Base-by-base conservation (phyloP, 495 filamentous ascomycete species). In the Penicillium waksmanii region DNA sequence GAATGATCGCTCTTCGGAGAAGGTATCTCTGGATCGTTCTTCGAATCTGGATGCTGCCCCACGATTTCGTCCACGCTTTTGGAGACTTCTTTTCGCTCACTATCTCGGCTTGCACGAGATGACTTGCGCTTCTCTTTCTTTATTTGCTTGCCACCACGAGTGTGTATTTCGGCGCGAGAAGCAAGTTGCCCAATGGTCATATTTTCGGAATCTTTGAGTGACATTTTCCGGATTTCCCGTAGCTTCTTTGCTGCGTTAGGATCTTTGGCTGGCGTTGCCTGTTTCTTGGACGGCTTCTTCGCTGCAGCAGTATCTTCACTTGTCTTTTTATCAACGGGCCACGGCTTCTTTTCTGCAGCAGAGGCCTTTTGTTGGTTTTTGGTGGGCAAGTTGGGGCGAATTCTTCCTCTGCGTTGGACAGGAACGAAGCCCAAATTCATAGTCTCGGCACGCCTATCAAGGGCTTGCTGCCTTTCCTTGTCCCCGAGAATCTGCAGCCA, bases 341-440 rank as follows among this genome's bases (percentile, higher is more conserved):
- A n/a, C 11, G 15, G 36, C 36, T 38, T 38, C 36, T 1, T 38
- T 38, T 38, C 36, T 38, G 36, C 36, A 38, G 36, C 4, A 9
- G 27, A 9, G 27, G 27, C 5, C 8, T 31, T 31, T 31, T 31
- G 5, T 8, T 31, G 27, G 6, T 31, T 9, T 5, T 31, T 31
- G 0, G 21, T 12, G 31, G 43, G 21, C 6, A 17, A 4, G 5
- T 15, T 3, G 23, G 46, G 19, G 5, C 46, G 46, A 12, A 13
- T 48, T 23, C 46, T 23, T 27, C 46, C 21, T 11, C 23, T 23
- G 8, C 46, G 46, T n/a, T 25, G 46, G 18, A 46, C 43, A 21
- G 19, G 8, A 7, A 48, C 46, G 15, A 27, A 52, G 2, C 50
- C 50, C 13, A 52, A 36, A 27, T 52, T n/a, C 50, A 52, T 48